Conservation (phyloP, 768 basidiomycete species). For the Fomitopsis pulvina region DNA sequence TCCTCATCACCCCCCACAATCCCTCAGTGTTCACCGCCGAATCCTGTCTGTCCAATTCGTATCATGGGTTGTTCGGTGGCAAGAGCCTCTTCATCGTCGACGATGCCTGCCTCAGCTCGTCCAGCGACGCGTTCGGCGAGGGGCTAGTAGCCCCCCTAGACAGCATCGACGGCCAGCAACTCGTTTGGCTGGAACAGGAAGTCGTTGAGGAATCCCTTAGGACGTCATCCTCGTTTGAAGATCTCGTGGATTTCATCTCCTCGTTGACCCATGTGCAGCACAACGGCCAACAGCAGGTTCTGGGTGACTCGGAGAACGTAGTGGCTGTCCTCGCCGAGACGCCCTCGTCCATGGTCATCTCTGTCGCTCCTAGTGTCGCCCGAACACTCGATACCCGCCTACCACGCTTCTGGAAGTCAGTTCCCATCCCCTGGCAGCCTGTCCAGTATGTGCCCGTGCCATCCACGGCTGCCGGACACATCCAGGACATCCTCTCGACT, state of each 20-base stretch:
- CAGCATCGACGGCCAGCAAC: slow-evolving; percentile 23
- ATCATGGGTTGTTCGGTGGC: slow-evolving; percentile 51
- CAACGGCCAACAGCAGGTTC: slow-evolving; percentile 9
- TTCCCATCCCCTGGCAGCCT: slow-evolving; percentile 48
- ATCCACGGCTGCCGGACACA: slow-evolving; percentile 41
- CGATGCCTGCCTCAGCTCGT: slow-evolving; percentile 31
- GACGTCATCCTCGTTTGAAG: slow-evolving; percentile 21
- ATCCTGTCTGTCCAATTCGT: slow-evolving; percentile 42
- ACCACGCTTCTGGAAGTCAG: slow-evolving; percentile 69
- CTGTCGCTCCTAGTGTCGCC: slow-evolving; percentile 28
- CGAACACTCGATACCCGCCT: slow-evolving; percentile 36
- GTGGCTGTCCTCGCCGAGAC: slow-evolving; percentile 35
- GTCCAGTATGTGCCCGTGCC: slow-evolving; percentile 51
- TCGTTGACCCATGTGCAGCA: neutral
- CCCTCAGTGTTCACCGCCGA: slow-evolving; percentile 29
- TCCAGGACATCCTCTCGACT: slow-evolving; percentile 48
- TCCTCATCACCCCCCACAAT: slow-evolving; percentile 41
- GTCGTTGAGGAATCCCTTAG: slow-evolving; percentile 40
- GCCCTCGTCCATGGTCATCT: slow-evolving; percentile 40
- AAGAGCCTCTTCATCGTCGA: slow-evolving; percentile 44
- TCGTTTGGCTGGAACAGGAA: slow-evolving; percentile 58
- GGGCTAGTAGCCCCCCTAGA: slow-evolving; percentile 20
- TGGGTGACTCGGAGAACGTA: neutral
- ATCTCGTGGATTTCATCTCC: slow-evolving; percentile 8
- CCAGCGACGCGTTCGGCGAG: slow-evolving; percentile 17